These are phyloP conservation scores for Ustilago tritici DNA, from an alignment of 1,284 basidiomycete genomes.

Conservation along the genomic window DNA sequence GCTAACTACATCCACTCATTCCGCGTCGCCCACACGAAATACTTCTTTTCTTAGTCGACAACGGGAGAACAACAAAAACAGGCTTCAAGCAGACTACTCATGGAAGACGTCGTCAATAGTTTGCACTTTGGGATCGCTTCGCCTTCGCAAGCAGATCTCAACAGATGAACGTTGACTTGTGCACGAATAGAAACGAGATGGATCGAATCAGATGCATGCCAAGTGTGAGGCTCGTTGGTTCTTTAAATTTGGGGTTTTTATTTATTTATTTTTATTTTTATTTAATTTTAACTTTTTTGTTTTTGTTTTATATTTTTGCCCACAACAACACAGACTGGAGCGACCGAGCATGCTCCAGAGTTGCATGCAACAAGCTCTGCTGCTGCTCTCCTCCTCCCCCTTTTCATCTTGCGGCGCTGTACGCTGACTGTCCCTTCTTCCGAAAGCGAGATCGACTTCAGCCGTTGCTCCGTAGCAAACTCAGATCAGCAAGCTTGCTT, in stretches of 20 bases:
- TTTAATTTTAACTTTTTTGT: not conserved
- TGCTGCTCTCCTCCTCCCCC: no score
- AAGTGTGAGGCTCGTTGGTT: not conserved
- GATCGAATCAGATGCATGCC: not conserved
- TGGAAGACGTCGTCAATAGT: not conserved
- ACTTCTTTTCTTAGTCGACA: not conserved
- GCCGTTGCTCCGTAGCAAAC: not conserved
- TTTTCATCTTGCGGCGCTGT: not conserved
- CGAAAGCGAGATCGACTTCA: conserved; percentile 1
- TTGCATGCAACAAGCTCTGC: not conserved
- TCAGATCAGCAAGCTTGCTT: not conserved
- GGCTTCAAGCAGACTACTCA: no score
- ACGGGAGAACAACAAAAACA: not conserved
- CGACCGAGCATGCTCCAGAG: conserved; percentile 6
- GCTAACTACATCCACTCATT: not conserved
- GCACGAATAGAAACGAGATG: not conserved
- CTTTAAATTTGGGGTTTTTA: not conserved
- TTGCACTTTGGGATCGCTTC: not conserved
- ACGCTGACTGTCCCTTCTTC: conserved; percentile 5
- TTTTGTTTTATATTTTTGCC: not conserved
- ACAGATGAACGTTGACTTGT: not conserved
- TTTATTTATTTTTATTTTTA: not conserved
- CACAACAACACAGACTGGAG: not conserved
- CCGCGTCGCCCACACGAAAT: not conserved
- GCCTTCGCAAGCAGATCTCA: not conserved